Base-by-base conservation (phyloP, 495 filamentous ascomycete genomes). In the Podospora pseudocomata region DNA sequence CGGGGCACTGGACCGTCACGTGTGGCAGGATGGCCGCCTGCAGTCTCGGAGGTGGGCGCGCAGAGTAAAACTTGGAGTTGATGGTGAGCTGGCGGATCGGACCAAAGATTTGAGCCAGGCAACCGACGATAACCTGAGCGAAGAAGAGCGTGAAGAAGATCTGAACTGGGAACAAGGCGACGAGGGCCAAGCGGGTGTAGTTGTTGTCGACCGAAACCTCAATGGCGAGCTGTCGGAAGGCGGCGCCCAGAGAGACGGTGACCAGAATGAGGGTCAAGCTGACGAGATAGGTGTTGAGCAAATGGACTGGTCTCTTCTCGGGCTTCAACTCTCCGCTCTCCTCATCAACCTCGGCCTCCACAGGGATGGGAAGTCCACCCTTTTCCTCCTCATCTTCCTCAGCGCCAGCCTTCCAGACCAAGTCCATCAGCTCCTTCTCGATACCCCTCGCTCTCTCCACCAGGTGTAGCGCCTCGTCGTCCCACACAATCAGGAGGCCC, bases 121-220 rank as follows among this genome's bases (percentile, higher is more conserved):
- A 91, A 56, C 91, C 90, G 65, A 92, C 80, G 67, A 92, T 88
- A 70, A 91, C 90, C 77, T 91, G 89, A 19, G 79, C 87, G 73
- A 91, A 91, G 79, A 91, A 91, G 71, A 93, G 80, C 18, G 90
- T 91, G 79, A 93, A 92, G 82, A 92, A 93, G 65, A 92, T 83
- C 75, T 92, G 90, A 19, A 92, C 80, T 4, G 90, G 91, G 63
- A 86, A 83, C 27, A 92, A 74, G 0, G 79, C 82, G 3, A 91
- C 68, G 65, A 93, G 86, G 20, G 83, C 86, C 27, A 92, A 72
- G 2, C 91, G 86, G 20, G 82, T 65, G 66, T 84, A 90, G 70
- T 77, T 84, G 34, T 80, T 76, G 72, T 93, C 90, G 58, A 90
- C 87, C 13, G 83, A 83, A 20, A 86, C 80, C 78, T 92, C 89